phyloP scores from a whole-genome alignment of 352 stramenopile species.

The Phytophthora crassamura region DNA sequence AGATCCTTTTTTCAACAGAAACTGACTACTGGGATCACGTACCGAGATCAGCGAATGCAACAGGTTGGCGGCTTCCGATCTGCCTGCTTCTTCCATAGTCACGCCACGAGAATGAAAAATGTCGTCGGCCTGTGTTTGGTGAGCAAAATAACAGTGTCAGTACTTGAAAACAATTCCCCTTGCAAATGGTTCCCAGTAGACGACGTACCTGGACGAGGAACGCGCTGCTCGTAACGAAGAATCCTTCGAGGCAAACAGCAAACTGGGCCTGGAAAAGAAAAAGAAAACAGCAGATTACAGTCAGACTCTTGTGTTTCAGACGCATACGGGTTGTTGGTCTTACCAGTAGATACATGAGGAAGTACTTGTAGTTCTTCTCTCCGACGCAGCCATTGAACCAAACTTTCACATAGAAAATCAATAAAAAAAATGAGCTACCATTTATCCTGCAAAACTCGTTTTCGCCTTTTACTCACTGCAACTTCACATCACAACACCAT shows the following conservation, averaged over 20 bases:
- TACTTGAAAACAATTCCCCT: background rate
- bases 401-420: constrained; percentile 41
- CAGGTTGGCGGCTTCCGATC: constrained; percentile 41
- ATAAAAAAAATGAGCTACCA: background rate
- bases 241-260: constrained; percentile 56
- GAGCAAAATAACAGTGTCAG: constrained; percentile 1
- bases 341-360: constrained; percentile 69
- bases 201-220: constrained; percentile 55
- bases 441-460: background rate
- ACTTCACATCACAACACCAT: constrained; percentile 22
- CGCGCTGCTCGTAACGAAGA: constrained; percentile 59
- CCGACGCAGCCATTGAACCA: constrained; percentile 90
- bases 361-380: constrained; percentile 83
- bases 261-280: constrained; percentile 41
- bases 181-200: background rate
- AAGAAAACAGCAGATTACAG: background rate
- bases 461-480: constrained; percentile 29
- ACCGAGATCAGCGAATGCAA: constrained; percentile 68
- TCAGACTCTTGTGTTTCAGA: too few relatives aligned
- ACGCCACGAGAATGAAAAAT: constrained; percentile 35
- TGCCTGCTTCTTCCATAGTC: constrained; percentile 23
- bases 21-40: constrained; percentile 6
- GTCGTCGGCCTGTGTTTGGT: constrained; percentile 40
- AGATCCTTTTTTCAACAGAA: background rate
- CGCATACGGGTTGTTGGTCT: background rate